Base-by-base conservation (phyloP, 176 grass and related monocot species). In the Elymus sibiricus region DNA sequence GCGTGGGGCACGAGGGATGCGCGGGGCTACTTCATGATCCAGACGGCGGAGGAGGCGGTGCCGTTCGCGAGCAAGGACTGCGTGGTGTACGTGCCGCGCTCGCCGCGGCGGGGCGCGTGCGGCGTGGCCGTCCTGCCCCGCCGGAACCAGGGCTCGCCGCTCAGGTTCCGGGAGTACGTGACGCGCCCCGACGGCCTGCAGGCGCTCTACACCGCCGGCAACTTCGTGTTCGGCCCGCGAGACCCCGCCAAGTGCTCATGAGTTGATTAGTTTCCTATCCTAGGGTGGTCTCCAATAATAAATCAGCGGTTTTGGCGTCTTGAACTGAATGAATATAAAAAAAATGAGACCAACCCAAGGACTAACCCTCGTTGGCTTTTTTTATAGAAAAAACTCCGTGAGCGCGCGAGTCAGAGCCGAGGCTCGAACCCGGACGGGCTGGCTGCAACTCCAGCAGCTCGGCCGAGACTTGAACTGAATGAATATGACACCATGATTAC, bases 11-110 rank as follows among this genome's bases (percentile, higher is more conserved):
- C 6, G 0, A 85, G 86, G 58, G 62, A 94, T 84, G 26, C 67
- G 39, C 70, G 5, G 7, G 92, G 92, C 68, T 89, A 91, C 76
- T 94, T 94, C 87, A 46, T 79, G 86, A 77, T 87, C 70, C 62
- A 87, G 86, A 87, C 92, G 73, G 73, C 79, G 40, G 13, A 56
- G 51, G 53, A 86, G 83, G 47, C 79, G 25, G 87, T 87, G 40
- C 64, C 63, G n/a, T 94, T 94, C 92, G 82, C 53, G 8, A 89
- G 80, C 87, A 34, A 1, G 1, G 37, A 87, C 29, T 94, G 92
- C 64, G 79, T 74, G 59, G 76, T 94, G 26, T 94, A 91, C 17
- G 77, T 91, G 39, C 78, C 38, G 0, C 72, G 51, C 21, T 91
- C 92, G 10, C 86, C 86, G 22, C 40, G 67, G 11, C 39, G 6